Conservation (phyloP, 169 alveolate species). For the Plasmodium knowlesi region DNA sequence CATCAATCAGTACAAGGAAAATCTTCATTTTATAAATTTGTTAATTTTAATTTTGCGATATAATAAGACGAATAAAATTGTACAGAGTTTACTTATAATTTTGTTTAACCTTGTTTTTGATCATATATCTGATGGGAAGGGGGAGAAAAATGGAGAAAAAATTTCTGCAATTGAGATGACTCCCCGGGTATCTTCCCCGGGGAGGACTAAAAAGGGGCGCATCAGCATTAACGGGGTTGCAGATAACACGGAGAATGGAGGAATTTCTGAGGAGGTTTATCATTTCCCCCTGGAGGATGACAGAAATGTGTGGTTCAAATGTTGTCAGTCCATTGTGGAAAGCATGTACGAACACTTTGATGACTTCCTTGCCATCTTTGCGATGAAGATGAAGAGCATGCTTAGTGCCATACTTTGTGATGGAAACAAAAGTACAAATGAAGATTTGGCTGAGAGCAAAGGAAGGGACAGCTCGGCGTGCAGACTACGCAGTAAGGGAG, state of each 20-base stretch:
- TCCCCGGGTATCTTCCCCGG: background rate
- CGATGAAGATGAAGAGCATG: constrained; percentile 23
- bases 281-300: constrained; percentile 13
- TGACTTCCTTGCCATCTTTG: constrained; percentile 24
- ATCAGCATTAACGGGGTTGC: background rate
- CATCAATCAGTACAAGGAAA: constrained; percentile 58
- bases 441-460: background rate
- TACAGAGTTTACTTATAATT: constrained; percentile 34
- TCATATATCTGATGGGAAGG: constrained; percentile 1
- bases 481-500: background rate
- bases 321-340: constrained; percentile 63
- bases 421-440: background rate
- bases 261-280: background rate
- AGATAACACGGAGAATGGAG: background rate
- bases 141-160: background rate
- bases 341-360: constrained; percentile 70
- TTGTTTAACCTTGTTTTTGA: constrained; percentile 57
- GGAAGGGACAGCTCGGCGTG: background rate
- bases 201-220: background rate
- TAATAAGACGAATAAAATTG: constrained; percentile 52
- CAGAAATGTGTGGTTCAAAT: constrained; percentile 41
- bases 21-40: constrained; percentile 48
- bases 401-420: background rate
- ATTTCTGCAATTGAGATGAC: background rate
- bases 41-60: constrained; percentile 38